Evolutionary conservation across 176 grass and related monocot genomes (phyloP).

Genomic region (Juncus effusus): DNA sequence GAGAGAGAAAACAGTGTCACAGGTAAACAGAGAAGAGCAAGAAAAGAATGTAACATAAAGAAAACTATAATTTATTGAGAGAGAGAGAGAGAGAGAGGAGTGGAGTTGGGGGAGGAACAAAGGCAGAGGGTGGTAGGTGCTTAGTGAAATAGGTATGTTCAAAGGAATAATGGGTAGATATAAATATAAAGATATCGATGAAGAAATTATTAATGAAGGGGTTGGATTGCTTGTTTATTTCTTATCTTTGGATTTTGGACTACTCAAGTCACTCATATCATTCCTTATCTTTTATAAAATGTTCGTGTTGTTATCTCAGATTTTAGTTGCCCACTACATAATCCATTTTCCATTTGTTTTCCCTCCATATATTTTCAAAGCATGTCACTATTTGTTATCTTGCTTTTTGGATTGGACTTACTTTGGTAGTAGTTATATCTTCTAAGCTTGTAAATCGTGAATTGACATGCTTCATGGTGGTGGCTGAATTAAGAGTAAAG

Average conservation of each 20-base stretch:
- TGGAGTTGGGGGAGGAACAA: background rate
- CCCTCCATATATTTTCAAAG: background rate
- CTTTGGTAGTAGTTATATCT: constrained; percentile 11
- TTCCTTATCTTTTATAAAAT: background rate
- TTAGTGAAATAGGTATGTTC: constrained; percentile 29
- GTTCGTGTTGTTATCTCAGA: background rate
- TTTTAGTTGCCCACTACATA: background rate
- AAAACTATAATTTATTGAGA: background rate
- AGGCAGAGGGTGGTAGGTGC: constrained; percentile 20
- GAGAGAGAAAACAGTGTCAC: constrained; percentile 1
- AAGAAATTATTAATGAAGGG: constrained; percentile 15
- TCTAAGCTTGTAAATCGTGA: constrained; percentile 14
- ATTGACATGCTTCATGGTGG: constrained; percentile 2
- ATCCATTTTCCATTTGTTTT: background rate
- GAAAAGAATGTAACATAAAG: constrained; percentile 19
- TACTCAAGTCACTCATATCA: background rate
- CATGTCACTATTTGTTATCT: background rate
- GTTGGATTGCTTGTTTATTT: constrained; percentile 13
- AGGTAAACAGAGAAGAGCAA: constrained; percentile 17
- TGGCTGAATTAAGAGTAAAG: constrained; percentile 4
- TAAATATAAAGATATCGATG: too few relatives aligned
- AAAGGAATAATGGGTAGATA: constrained; percentile 20
- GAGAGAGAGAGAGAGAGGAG: constrained; percentile 16
- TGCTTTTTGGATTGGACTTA: constrained; percentile 23
- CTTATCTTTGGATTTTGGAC: background rate